Evolutionary conservation across 1,139 yeast genomes (phyloP).

Genomic region (Saccharomycopsis hybrid): DNA sequence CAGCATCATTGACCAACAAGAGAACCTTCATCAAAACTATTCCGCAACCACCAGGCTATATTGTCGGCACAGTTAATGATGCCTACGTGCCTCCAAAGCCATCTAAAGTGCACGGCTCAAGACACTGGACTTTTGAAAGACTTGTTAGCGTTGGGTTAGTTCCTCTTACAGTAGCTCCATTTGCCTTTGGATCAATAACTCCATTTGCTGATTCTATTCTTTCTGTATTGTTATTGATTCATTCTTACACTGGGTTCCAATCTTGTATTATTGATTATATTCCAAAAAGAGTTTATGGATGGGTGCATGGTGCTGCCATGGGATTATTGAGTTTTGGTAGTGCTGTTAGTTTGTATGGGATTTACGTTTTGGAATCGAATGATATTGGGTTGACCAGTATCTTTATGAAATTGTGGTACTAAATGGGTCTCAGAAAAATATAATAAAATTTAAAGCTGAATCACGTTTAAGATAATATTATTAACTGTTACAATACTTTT

Average conservation of each 20-base stretch:
- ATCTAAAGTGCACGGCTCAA: constrained; percentile 66
- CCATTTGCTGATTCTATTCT: constrained; percentile 71
- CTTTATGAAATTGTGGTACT: constrained; percentile 21
- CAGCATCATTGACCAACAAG: background rate
- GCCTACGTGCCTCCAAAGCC: constrained; percentile 62
- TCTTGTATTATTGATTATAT: constrained; percentile 87
- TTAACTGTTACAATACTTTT: too few species aligned
- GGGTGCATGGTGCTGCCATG: constrained; percentile 59
- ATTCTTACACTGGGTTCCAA: constrained; percentile 75
- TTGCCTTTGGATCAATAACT: constrained; percentile 54
- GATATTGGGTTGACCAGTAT: constrained; percentile 44
- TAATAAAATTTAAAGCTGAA: too few species aligned
- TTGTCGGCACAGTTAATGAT: constrained; percentile 61
- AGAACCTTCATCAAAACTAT: constrained; percentile 26
- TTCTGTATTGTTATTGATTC: constrained; percentile 58
- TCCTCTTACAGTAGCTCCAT: constrained; percentile 72
- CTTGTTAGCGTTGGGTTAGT: constrained; percentile 57
- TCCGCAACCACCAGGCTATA: constrained; percentile 59
- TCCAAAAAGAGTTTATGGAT: constrained; percentile 76
- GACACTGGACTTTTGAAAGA: constrained; percentile 86
- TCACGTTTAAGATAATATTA: too few species aligned
- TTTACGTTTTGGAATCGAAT: constrained; percentile 71
- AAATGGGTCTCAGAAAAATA: background rate
- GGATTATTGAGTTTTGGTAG: constrained; percentile 65
- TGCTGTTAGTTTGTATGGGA: constrained; percentile 66